Percentiles rank a stretch among this genome's conserved stretches.
Conservation (phyloP, 768 basidiomycete genomes). For the Serpula lacrymans region DNA sequence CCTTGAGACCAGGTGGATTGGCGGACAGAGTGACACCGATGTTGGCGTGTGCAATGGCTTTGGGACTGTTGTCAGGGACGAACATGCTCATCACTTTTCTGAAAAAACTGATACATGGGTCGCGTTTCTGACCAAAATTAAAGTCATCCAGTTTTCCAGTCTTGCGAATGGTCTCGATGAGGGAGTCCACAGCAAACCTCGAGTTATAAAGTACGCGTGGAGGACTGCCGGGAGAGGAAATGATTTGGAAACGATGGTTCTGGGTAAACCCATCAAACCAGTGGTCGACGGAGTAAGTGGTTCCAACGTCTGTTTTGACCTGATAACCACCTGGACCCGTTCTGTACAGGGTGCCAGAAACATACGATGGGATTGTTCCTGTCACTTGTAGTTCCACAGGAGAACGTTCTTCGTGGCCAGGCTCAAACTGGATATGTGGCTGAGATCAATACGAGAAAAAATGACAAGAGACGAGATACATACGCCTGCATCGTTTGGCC, state of each 20-base stretch:
- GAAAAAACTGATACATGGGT: slow-evolving; percentile 28
- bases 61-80: slow-evolving; percentile 12
- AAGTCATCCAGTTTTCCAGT: slow-evolving; percentile 16
- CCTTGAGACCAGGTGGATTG: slow-evolving; percentile 23
- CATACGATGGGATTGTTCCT: slow-evolving; percentile 30
- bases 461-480: background rate
- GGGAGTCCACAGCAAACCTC: slow-evolving; percentile 24
- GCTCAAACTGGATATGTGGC: slow-evolving; percentile 19
- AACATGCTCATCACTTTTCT: slow-evolving; percentile 27
- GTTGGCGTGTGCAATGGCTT: slow-evolving; percentile 11
- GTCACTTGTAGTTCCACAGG: slow-evolving; percentile 25
- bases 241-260: slow-evolving; percentile 38
- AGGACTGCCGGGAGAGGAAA: slow-evolving; percentile 11
- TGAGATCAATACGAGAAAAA: background rate
- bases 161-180: slow-evolving; percentile 25
- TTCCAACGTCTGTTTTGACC: slow-evolving; percentile 16
- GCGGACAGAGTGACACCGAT: slow-evolving; percentile 27
- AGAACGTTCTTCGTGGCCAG: slow-evolving; percentile 22
- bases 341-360: slow-evolving; percentile 34
- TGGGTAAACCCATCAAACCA: slow-evolving; percentile 42
- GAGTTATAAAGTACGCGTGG: slow-evolving; percentile 33
- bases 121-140: slow-evolving; percentile 29
- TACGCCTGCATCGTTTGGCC: slow-evolving; percentile 28
- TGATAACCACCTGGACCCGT: slow-evolving; percentile 36
- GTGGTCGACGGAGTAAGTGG: slow-evolving; percentile 27